phyloP scores from a whole-genome alignment of 169 alveolate genomes.

The Cryptosporidium tyzzeri region DNA sequence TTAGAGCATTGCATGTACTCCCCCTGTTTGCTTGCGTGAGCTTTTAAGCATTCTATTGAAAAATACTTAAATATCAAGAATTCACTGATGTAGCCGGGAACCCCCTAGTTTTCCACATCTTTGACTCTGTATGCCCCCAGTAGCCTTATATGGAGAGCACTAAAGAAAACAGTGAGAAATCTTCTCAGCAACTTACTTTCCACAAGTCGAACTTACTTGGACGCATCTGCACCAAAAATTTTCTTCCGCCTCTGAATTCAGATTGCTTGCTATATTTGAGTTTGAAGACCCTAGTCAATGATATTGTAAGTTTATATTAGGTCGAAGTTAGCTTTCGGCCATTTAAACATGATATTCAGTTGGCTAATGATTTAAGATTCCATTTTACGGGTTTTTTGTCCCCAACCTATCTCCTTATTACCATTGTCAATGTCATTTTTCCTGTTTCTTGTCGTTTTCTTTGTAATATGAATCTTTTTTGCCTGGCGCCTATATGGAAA shows the following conservation, averaged over 20 bases:
- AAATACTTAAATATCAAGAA: slow-evolving; percentile 1
- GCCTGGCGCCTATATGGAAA: slow-evolving; percentile 11
- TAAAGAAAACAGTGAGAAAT: neutral
- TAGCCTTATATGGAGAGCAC: neutral
- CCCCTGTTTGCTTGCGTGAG: slow-evolving; percentile 22
- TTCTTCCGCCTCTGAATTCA: neutral
- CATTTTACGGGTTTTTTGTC: neutral
- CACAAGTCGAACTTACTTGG: slow-evolving; percentile 2
- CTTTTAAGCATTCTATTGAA: slow-evolving; percentile 10
- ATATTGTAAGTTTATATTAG: neutral
- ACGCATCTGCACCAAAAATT: neutral
- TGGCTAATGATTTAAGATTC: neutral
- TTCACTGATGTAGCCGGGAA: neutral
- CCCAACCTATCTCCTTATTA: neutral
- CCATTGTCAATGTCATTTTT: neutral
- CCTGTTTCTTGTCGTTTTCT: neutral
- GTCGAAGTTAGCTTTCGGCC: neutral
- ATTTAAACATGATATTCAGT: slow-evolving; percentile 1
- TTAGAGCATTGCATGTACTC: neutral
- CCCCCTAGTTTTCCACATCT: neutral
- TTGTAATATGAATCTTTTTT: neutral
- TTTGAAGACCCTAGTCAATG: slow-evolving; percentile 4
- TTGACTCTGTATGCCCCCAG: slow-evolving; percentile 12
- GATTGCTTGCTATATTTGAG: slow-evolving; percentile 8
- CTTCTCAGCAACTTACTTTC: neutral